Conservation (phyloP, 169 alveolate species). For the Cryptosporidium tyzzeri region DNA sequence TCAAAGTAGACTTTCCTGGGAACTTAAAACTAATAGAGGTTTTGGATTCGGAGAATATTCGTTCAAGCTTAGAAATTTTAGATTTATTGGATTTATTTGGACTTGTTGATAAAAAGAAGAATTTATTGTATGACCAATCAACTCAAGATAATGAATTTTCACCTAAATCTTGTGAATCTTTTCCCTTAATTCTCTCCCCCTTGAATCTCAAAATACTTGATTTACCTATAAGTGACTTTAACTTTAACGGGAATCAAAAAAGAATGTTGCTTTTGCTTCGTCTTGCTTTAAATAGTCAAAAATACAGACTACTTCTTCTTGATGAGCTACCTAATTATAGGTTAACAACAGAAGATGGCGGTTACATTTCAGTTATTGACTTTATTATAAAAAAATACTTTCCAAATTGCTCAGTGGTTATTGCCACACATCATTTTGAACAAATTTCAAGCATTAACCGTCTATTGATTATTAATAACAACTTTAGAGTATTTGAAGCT, state of each 20-base stretch:
- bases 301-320: conserved; percentile 21
- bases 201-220: conserved; percentile 1
- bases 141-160: background rate
- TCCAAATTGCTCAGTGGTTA: conserved; percentile 31
- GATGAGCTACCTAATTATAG: conserved; percentile 41
- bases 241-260: conserved; percentile 4
- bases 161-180: background rate
- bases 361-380: conserved; percentile 24
- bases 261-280: conserved; percentile 37
- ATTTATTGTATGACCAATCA: background rate
- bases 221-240: background rate
- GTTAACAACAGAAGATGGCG: conserved; percentile 1
- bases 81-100: conserved; percentile 25
- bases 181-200: background rate
- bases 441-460: conserved; percentile 34
- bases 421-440: conserved; percentile 59
- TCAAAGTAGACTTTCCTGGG: conserved; percentile 55
- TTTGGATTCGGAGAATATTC: conserved; percentile 1
- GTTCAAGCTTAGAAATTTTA: conserved; percentile 1
- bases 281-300: conserved; percentile 18
- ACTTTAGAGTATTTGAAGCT: background rate
- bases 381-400: conserved; percentile 43
- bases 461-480: conserved; percentile 4
- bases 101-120: conserved; percentile 5
- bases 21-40: conserved; percentile 17